Conservation (phyloP, 2,329 filamentous ascomycete genomes). For the Sarocladium kiliense region DNA sequence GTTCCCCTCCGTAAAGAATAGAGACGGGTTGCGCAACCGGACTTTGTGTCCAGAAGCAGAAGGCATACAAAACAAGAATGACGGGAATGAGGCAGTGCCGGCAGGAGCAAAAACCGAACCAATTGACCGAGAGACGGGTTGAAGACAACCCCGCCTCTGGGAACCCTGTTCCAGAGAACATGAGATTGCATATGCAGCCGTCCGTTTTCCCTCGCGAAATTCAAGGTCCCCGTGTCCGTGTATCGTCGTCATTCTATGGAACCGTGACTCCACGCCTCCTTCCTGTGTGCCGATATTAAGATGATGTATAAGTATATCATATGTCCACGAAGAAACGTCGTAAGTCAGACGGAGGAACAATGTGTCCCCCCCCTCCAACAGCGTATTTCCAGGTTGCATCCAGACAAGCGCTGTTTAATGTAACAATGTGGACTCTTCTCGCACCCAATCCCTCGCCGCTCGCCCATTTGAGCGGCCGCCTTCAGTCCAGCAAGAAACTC, state of each 20-base stretch:
- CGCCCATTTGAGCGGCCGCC: background rate
- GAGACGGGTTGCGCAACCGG: too few relatives aligned
- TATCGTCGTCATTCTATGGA: background rate
- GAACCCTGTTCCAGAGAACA: background rate
- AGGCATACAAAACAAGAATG: background rate
- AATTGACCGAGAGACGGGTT: background rate
- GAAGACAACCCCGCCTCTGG: background rate
- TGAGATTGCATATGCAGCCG: background rate
- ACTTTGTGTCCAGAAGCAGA: background rate
- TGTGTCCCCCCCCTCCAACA: background rate
- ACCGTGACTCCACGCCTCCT: slow-evolving; percentile 9
- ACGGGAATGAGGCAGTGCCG: background rate
- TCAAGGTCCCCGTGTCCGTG: background rate
- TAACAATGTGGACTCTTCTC: background rate
- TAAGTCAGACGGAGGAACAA: background rate
- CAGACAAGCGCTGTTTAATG: background rate
- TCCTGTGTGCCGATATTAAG: slow-evolving; percentile 13
- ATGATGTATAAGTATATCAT: slow-evolving; percentile 17
- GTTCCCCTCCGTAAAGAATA: background rate
- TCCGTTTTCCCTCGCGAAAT: background rate
- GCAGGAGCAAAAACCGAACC: background rate
- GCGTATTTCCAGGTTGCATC: background rate
- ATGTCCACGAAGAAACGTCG: slow-evolving; percentile 13
- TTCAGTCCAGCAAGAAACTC: slow-evolving; percentile 9
- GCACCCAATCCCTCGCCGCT: background rate